phyloP scores from a whole-genome alignment of 1,284 basidiomycete genomes.

The Naganishia cerealis region DNA sequence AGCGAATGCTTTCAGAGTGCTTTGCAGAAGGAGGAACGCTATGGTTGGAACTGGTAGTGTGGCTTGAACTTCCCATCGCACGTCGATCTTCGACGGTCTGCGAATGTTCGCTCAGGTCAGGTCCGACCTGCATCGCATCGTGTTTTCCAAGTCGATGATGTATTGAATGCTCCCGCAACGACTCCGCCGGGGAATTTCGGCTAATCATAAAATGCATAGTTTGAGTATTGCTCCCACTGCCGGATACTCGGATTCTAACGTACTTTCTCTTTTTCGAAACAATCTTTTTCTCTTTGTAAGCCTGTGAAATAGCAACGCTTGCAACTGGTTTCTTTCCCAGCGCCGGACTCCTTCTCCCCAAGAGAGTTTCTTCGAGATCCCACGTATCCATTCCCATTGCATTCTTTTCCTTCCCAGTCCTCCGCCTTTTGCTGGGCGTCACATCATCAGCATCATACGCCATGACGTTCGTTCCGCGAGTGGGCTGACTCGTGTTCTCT shows the following conservation, averaged over 20 bases:
- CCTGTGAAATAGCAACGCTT: neutral
- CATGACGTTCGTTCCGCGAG: neutral
- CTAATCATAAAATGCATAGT: neutral
- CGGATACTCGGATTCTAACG: slow-evolving; percentile 27
- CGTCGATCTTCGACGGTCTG: neutral
- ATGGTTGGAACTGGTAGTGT: neutral
- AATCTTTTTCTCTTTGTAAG: slow-evolving; percentile 44
- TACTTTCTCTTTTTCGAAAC: slow-evolving; percentile 47
- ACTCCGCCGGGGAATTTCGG: slow-evolving; percentile 4
- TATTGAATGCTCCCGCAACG: neutral
- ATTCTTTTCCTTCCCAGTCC: slow-evolving; percentile 5
- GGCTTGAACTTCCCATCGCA: neutral
- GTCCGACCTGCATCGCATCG: neutral
- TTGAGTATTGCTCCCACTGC: neutral
- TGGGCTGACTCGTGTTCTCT: neutral
- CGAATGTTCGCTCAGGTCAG: neutral
- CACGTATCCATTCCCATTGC: slow-evolving; percentile 6
- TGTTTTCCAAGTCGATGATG: slow-evolving; percentile 1
- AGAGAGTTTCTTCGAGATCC: slow-evolving; percentile 31
- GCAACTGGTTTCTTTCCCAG: neutral
- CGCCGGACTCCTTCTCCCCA: slow-evolving; percentile 21
- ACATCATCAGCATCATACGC: slow-evolving; percentile 31
- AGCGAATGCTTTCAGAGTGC: neutral
- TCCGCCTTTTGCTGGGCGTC: slow-evolving; percentile 38
- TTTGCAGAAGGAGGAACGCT: neutral